Evolutionary conservation across 2,329 filamentous ascomycete genomes (phyloP).

Genomic region (Mycogone perniciosa): DNA sequence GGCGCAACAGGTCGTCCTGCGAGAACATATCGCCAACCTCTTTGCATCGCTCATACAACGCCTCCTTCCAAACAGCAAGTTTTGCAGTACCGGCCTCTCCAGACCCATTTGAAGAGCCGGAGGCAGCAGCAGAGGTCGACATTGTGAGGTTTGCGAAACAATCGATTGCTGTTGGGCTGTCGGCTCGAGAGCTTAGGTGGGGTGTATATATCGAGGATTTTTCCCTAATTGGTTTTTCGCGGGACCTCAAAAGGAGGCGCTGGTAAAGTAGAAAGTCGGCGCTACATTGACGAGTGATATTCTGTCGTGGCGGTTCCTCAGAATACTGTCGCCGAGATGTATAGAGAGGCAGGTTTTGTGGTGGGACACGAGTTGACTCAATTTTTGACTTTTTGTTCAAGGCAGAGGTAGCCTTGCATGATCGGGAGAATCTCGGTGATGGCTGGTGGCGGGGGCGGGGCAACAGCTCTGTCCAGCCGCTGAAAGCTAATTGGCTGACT

Average conservation of each 20-base stretch:
- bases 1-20: constrained; percentile 51
- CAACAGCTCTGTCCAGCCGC: not conserved
- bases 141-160: constrained; percentile 13
- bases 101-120: constrained; percentile 15
- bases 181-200: not conserved
- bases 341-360: constrained; percentile 1
- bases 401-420: constrained; percentile 4
- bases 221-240: not conserved
- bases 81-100: constrained; percentile 34
- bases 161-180: not conserved
- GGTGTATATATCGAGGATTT: constrained; percentile 1
- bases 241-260: not conserved
- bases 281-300: not conserved
- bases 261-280: not conserved
- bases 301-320: not conserved
- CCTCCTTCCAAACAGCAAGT: constrained; percentile 46
- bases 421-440: constrained; percentile 10
- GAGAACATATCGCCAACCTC: constrained; percentile 48
- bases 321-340: not conserved
- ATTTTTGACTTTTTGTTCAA: constrained; percentile 1
- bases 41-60: constrained; percentile 50
- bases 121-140: constrained; percentile 22
- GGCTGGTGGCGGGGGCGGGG: constrained; percentile 3
- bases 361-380: constrained; percentile 10
- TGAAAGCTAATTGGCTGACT: not conserved